These are phyloP conservation scores for Picea glauca DNA, from an alignment of 75 land plant genomes.

Conservation along the genomic window DNA sequence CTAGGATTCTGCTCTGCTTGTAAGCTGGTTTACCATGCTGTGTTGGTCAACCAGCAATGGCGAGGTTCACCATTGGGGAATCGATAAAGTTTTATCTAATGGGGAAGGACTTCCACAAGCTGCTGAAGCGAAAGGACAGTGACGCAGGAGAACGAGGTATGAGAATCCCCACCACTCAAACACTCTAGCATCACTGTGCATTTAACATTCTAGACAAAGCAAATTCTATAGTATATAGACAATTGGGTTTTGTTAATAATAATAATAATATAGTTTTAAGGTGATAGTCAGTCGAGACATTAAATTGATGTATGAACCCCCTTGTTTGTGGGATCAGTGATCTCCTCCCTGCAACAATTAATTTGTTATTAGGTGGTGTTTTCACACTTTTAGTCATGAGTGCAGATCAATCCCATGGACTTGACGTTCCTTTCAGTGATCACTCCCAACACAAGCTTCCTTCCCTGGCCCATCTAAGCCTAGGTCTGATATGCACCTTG, in stretches of 20 bases:
- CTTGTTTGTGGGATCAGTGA: no score
- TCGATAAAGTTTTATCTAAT: conserved; percentile 11
- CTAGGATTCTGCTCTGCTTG: background rate
- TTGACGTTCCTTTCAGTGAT: background rate
- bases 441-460: background rate
- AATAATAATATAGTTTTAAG: no score
- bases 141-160: conserved; percentile 72
- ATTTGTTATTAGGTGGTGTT: background rate
- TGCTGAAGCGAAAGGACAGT: conserved; percentile 86
- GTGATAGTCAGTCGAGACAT: no score
- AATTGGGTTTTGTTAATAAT: background rate
- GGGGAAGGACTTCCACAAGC: conserved; percentile 43
- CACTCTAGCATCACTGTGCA: background rate
- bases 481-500: no score
- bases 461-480: background rate
- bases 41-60: background rate
- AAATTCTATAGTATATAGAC: no score
- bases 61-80: background rate
- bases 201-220: no score
- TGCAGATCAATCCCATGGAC: background rate
- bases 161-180: conserved; percentile 4
- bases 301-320: no score
- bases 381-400: background rate
- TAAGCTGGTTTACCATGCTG: conserved; percentile 4
- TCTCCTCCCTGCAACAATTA: no score